phyloP scores from a whole-genome alignment of 495 filamentous ascomycete genomes.

The Cladorrhinum samala region DNA sequence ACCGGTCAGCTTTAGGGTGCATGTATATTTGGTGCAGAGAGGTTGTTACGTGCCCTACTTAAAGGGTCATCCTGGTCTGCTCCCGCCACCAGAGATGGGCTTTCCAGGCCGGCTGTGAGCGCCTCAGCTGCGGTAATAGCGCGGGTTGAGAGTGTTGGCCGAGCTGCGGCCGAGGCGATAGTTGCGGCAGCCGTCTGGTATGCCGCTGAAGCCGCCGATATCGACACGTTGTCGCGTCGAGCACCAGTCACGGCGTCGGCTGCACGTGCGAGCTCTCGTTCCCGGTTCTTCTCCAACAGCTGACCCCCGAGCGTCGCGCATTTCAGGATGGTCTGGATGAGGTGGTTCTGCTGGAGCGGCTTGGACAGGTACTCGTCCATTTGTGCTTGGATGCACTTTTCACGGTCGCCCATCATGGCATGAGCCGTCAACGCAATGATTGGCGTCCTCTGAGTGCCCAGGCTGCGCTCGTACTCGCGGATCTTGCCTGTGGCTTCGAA shows the following conservation, averaged over 20 bases:
- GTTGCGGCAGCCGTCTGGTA: constrained; percentile 25
- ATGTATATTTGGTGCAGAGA: constrained; percentile 38
- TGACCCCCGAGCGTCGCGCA: constrained; percentile 88
- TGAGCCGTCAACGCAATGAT: constrained; percentile 98
- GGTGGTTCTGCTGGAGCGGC: constrained; percentile 93
- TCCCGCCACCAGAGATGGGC: constrained; percentile 51
- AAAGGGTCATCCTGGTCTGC: constrained; percentile 62
- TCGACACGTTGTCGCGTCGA: constrained; percentile 23
- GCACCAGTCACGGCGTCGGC: constrained; percentile 29
- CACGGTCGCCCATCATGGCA: constrained; percentile 97
- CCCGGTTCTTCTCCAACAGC: constrained; percentile 62
- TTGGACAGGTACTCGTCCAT: constrained; percentile 99
- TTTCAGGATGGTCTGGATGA: constrained; percentile 98
- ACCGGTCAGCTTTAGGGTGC: constrained; percentile 14
- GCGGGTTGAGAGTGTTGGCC: constrained; percentile 36
- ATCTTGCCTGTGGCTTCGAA: constrained; percentile 98
- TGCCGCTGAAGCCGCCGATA: constrained; percentile 12
- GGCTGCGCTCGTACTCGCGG: constrained; percentile 81
- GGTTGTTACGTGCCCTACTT: constrained; percentile 59
- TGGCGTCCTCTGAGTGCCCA: constrained; percentile 72
- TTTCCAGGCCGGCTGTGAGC: constrained; percentile 49
- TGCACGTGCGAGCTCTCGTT: constrained; percentile 39
- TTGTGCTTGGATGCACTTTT: constrained; percentile 96
- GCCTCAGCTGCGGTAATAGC: constrained; percentile 60
- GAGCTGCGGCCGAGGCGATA: constrained; percentile 14